phyloP scores from a whole-genome alignment of 2,329 filamentous ascomycete genomes.

The Aspergillus transmontanensis region DNA sequence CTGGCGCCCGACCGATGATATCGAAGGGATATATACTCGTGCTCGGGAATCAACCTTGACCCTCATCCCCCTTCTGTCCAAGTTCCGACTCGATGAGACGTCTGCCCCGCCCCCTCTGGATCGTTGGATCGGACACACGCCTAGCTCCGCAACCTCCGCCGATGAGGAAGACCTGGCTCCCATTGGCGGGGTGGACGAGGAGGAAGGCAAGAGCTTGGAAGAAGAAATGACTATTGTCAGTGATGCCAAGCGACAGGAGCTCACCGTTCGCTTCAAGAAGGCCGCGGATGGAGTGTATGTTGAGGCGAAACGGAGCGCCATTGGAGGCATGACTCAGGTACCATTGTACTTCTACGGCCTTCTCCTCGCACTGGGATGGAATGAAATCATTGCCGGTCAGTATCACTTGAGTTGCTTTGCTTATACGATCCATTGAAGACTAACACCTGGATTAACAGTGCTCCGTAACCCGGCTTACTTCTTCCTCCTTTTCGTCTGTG shows the following conservation, averaged over 20 bases:
- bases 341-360: conserved; percentile 93
- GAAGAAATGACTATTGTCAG: conserved; percentile 96
- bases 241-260: conserved; percentile 85
- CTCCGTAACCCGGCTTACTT: conserved; percentile 93
- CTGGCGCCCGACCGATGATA: conserved; percentile 95
- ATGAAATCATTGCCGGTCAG: conserved; percentile 92
- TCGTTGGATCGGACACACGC: conserved; percentile 78
- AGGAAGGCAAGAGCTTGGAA: conserved; percentile 89
- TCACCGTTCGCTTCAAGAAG: conserved; percentile 96
- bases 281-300: conserved; percentile 97
- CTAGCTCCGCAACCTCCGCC: conserved; percentile 71
- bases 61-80: conserved; percentile 84
- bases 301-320: conserved; percentile 94
- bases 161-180: conserved; percentile 89
- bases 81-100: conserved; percentile 77
- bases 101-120: conserved; percentile 79
- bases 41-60: conserved; percentile 90
- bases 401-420: conserved; percentile 13
- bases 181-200: conserved; percentile 92
- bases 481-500: conserved; percentile 77
- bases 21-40: conserved; percentile 90
- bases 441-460: conserved; percentile 58
- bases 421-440: neutral
- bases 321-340: conserved; percentile 91
- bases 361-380: conserved; percentile 93